Conservation (phyloP, 2,329 filamentous ascomycete species). For the Penicillium sp. region DNA sequence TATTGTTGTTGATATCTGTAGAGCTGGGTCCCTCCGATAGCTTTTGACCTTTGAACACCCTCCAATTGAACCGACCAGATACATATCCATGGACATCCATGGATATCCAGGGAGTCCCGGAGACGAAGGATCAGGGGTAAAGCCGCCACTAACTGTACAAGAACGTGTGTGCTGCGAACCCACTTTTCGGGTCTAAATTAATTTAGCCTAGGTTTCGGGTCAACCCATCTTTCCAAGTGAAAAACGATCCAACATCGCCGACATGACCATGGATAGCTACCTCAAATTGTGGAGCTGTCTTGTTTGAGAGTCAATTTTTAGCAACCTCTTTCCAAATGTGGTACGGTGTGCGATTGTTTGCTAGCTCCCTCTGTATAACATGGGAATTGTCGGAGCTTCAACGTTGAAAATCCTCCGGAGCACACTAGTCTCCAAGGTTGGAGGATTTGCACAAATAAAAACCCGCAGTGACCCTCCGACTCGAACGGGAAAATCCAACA, state of each 20-base stretch:
- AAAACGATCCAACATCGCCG: slow-evolving; percentile 1
- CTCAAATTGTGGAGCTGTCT: slow-evolving; percentile 2
- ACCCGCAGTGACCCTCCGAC: not conserved
- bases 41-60: too few relatives aligned
- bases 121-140: slow-evolving; percentile 12
- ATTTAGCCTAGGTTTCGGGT: slow-evolving; percentile 21
- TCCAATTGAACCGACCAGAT: too few relatives aligned
- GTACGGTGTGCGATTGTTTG: slow-evolving; percentile 4
- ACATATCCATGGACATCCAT: too few relatives aligned
- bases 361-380: slow-evolving; percentile 1
- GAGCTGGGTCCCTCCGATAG: too few relatives aligned
- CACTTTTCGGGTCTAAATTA: slow-evolving; percentile 16
- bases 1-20: too few relatives aligned
- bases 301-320: slow-evolving; percentile 17
- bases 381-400: slow-evolving; percentile 5
- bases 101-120: too few relatives aligned
- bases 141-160: not conserved
- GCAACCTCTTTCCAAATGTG: slow-evolving; percentile 4
- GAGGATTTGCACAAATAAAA: not conserved
- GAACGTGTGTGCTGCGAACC: not conserved
- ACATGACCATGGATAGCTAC: slow-evolving; percentile 3
- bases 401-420: not conserved
- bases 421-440: not conserved
- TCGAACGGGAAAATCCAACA: not conserved
- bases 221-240: not conserved